A percentile compares a stretch with the other conserved stretches of the same genome.
phyloP scores from a whole-genome alignment of 2,329 filamentous ascomycete species.

The Didymella pinodella region DNA sequence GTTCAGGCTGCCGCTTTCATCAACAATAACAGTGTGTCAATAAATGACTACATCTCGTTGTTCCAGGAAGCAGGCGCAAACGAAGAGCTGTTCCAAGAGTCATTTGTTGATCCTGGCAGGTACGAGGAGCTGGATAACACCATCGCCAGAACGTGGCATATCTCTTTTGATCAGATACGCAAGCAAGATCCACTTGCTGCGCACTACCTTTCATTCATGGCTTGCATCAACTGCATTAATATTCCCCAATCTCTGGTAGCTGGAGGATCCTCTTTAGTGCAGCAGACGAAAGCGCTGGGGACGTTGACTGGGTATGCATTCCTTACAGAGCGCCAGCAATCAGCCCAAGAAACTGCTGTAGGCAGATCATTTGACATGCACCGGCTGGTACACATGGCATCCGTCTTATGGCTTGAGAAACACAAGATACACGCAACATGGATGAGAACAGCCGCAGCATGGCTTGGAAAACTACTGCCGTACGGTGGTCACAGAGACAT shows the following conservation, averaged over 20 bases:
- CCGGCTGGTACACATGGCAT: slow-evolving; percentile 47
- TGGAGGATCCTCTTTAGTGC: slow-evolving; percentile 24
- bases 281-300: slow-evolving; percentile 42
- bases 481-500: not conserved
- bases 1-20: slow-evolving; percentile 33
- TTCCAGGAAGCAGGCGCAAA: slow-evolving; percentile 37
- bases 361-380: slow-evolving; percentile 40
- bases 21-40: slow-evolving; percentile 32
- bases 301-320: slow-evolving; percentile 47
- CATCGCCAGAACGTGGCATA: slow-evolving; percentile 49
- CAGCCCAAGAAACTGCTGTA: slow-evolving; percentile 8
- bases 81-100: slow-evolving; percentile 40
- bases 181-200: slow-evolving; percentile 42
- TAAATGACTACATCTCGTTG: slow-evolving; percentile 26
- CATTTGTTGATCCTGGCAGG: slow-evolving; percentile 44
- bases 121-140: slow-evolving; percentile 44
- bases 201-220: slow-evolving; percentile 49
- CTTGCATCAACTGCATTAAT: slow-evolving; percentile 42
- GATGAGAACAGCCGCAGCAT: slow-evolving; percentile 8
- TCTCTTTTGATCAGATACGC: slow-evolving; percentile 51
- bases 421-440: slow-evolving; percentile 25
- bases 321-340: slow-evolving; percentile 29
- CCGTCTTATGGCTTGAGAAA: slow-evolving; percentile 42
- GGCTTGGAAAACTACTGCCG: slow-evolving; percentile 3
- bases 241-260: slow-evolving; percentile 49